phyloP scores from a whole-genome alignment of 805 yeast genomes.

The Torulaspora maleeae region DNA sequence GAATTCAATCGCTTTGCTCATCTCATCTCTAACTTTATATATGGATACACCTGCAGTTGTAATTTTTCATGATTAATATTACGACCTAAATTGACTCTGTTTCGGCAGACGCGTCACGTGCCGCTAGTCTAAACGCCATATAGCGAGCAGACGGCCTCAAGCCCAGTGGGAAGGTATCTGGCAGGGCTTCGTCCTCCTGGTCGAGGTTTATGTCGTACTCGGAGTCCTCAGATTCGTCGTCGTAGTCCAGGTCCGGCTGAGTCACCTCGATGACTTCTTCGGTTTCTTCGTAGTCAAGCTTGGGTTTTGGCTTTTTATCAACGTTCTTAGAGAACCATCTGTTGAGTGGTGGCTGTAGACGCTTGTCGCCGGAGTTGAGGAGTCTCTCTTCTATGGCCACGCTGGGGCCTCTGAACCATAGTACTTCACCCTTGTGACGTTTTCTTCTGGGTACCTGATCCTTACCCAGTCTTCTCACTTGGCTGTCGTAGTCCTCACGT shows the following conservation, averaged over 20 bases:
- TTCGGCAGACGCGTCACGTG: slow-evolving; percentile 12
- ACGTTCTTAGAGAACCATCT: slow-evolving; percentile 24
- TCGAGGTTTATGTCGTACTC: slow-evolving; percentile 22
- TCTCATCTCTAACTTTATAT: background rate
- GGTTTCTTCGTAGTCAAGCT: slow-evolving; percentile 26
- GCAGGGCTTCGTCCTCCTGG: slow-evolving; percentile 19
- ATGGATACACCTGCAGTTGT: background rate
- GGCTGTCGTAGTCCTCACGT: slow-evolving; percentile 32
- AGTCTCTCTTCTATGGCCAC: slow-evolving; percentile 42
- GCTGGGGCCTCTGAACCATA: slow-evolving; percentile 72
- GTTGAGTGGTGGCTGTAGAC: slow-evolving; percentile 21
- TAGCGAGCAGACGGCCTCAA: slow-evolving; percentile 67
- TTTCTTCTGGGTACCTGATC: slow-evolving; percentile 24
- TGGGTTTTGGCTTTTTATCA: slow-evolving; percentile 25
- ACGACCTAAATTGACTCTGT: slow-evolving; percentile 16
- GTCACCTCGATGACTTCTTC: slow-evolving; percentile 19
- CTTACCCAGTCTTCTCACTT: slow-evolving; percentile 23
- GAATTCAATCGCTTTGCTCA: background rate
- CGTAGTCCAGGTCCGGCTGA: slow-evolving; percentile 13
- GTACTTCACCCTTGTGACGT: slow-evolving; percentile 38
- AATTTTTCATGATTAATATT: slow-evolving; percentile 7
- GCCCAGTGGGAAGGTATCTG: slow-evolving; percentile 27
- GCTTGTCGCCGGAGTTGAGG: slow-evolving; percentile 24
- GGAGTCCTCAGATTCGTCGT: slow-evolving; percentile 19
- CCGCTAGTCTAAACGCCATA: slow-evolving; percentile 50